These are phyloP conservation scores for Candida fluviatilis DNA, from an alignment of 805 yeast species.

Conservation along the genomic window DNA sequence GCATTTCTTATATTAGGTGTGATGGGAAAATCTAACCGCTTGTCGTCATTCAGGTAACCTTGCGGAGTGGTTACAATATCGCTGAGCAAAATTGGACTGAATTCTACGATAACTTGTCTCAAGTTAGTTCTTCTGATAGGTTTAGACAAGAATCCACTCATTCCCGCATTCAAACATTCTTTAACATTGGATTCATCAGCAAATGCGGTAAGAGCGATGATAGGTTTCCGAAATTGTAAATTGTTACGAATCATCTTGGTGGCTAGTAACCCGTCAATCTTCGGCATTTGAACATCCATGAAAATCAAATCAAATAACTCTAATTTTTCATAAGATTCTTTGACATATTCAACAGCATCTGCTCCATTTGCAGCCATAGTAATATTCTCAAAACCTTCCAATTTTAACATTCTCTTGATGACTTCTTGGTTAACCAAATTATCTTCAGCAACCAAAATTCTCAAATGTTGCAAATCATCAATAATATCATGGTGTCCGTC, in stretches of 20 bases:
- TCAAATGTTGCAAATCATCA: slow-evolving; percentile 28
- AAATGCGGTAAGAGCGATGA: slow-evolving; percentile 92
- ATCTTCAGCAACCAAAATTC: slow-evolving; percentile 88
- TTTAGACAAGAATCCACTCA: slow-evolving; percentile 86
- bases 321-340: slow-evolving; percentile 38
- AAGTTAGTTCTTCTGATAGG: slow-evolving; percentile 76
- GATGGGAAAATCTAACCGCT: slow-evolving; percentile 16
- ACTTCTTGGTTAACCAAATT: slow-evolving; percentile 94
- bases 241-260: slow-evolving; percentile 69
- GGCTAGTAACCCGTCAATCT: slow-evolving; percentile 82
- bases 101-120: slow-evolving; percentile 50
- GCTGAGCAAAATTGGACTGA: slow-evolving; percentile 33
- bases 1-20: background rate
- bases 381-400: slow-evolving; percentile 74
- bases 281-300: slow-evolving; percentile 99
- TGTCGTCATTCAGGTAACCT: slow-evolving; percentile 23
- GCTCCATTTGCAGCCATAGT: slow-evolving; percentile 86
- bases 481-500: slow-evolving; percentile 17
- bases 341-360: slow-evolving; percentile 74
- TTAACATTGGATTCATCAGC: slow-evolving; percentile 89
- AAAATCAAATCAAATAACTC: slow-evolving; percentile 67
- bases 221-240: slow-evolving; percentile 61
- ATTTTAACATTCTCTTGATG: slow-evolving; percentile 75
- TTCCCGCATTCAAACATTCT: slow-evolving; percentile 84
- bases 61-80: slow-evolving; percentile 34